Base-by-base conservation (phyloP, 2,329 filamentous ascomycete species). In the Calonectria crousiana region DNA sequence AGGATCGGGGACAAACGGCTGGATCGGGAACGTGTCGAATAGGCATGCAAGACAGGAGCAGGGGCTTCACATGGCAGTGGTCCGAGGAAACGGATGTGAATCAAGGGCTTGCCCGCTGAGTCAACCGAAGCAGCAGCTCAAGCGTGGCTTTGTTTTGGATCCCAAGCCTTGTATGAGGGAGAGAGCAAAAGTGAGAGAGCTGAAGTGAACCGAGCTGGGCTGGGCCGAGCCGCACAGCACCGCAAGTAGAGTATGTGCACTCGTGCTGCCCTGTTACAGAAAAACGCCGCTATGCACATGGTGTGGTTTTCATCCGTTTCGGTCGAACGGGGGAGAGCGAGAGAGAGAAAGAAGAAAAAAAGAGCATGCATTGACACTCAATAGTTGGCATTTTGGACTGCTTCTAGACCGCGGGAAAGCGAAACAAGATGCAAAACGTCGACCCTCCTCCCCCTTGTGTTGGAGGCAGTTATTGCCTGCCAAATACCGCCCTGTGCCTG, bases 51-150 rank as follows among this genome's bases (percentile, higher is more conserved):
- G 23, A 23, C 58, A 28, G 30, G 18, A 30, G 51, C 66, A 68
- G 66, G 66, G 66, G 34, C 51, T 68, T 68, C 66, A 56, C 66
- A 68, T 68, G 66, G 66, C 66, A 68, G 36, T 53, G 65, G 47
- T 30, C 64, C 64, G 65, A 64, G 58, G 38, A 41, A 64, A 44
- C 38, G 58, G 58, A 51, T 32, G n/a, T 58, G 53, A 58, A 58
- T 58, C 53, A 58, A 58, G 53, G 32, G 53, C 32, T 34, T 20
- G 28, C n/a, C 53, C 53, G 20, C 53, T 34, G 53, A 58, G 30
- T 58, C 53, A 38, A 36, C 53, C 53, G 53, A 36, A 51, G 49
- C 49, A 51, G 47, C 47, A 23, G n/a, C 53, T 32, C 26, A 28
- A 28, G 30, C 36, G 53, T 36, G 52, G 10, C 32, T 38, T 36